Evolutionary conservation across 257 asterid species (phyloP), one percentile per base, ranked within the genome.

Genomic region (Fraxinus pennsylvanica): DNA sequence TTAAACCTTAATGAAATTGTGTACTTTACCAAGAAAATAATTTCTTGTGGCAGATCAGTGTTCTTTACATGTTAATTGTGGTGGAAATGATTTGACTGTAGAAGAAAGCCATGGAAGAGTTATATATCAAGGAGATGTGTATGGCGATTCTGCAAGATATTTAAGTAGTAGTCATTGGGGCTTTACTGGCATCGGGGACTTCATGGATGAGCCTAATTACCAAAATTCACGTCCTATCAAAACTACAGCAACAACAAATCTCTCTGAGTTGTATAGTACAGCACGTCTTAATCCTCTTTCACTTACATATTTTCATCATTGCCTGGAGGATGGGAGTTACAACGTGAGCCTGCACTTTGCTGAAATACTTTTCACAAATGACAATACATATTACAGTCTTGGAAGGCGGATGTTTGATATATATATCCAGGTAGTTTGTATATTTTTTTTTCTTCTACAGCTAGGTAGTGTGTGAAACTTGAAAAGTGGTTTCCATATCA

Each of bases 231-330:
- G 96, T 77, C 65, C 76, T 35, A 61, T 85, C 79, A 84, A 50
- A 68, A 61, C 73, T 63, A 30, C 79, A 50, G 68, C 81, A n/a
- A 77, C 86, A 6, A 3, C 81, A 73, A 79, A 85, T 74, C 84
- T 90, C 73, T 77, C 96, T 30, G 93, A 85, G 15, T 73, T 94
- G 84, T 94, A 92, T 84, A 87, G 66, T 17, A 81, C 88, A 7
- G 91, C 98, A 6, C 94, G 98, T 17, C 85, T 90, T 63, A 89
- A 93, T 81, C 96, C 98, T 65, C 89, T 91, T 65, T 90, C 94
- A 13, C 89, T 94, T 74, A 84, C 96, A 59, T 94, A 92, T 81
- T 92, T 90, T 84, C 91, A 82, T 76, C 90, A 89, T 82, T 94
- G 97, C 88, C 78, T 94, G 90, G 94, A 89, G 83, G 87, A 92